Percentiles rank a stretch among this genome's conserved stretches.
Evolutionary conservation across 169 alveolate species (phyloP).

Genomic region (Cystoisospora suis): DNA sequence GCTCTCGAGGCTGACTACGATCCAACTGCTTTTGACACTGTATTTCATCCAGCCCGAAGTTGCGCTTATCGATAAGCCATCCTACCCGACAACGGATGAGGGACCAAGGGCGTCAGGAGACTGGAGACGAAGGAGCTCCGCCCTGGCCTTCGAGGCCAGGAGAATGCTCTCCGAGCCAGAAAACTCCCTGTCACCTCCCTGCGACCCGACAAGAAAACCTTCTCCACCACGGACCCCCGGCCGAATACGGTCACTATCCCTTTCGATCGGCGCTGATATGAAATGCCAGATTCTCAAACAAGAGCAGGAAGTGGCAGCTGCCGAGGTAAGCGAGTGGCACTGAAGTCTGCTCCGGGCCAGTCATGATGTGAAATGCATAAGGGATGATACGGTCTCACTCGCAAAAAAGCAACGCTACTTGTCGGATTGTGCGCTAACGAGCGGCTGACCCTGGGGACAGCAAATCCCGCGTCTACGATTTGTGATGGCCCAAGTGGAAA

Average conservation of each 20-base stretch:
- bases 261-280: neutral
- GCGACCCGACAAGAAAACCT: neutral
- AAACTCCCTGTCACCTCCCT: slow-evolving; percentile 8
- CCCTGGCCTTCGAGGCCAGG: slow-evolving; percentile 21
- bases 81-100: neutral
- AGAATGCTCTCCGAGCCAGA: slow-evolving; percentile 7
- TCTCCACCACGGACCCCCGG: slow-evolving; percentile 6
- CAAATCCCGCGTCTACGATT: too few species aligned
- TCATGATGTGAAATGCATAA: too few species aligned
- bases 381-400: too few species aligned
- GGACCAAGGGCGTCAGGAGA: neutral
- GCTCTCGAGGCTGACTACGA: too few species aligned
- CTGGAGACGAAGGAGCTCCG: slow-evolving; percentile 15
- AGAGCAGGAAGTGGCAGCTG: neutral
- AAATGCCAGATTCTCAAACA: neutral
- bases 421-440: too few species aligned
- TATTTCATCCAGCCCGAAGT: neutral
- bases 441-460: too few species aligned
- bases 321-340: neutral
- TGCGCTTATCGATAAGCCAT: neutral
- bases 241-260: neutral
- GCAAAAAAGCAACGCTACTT: too few species aligned
- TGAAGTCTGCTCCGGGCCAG: too few species aligned
- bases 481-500: too few species aligned
- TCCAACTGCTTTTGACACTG: neutral